These are phyloP conservation scores for Cajanus cajan DNA, from an alignment of 306 rosid genomes.

Conservation along the genomic window DNA sequence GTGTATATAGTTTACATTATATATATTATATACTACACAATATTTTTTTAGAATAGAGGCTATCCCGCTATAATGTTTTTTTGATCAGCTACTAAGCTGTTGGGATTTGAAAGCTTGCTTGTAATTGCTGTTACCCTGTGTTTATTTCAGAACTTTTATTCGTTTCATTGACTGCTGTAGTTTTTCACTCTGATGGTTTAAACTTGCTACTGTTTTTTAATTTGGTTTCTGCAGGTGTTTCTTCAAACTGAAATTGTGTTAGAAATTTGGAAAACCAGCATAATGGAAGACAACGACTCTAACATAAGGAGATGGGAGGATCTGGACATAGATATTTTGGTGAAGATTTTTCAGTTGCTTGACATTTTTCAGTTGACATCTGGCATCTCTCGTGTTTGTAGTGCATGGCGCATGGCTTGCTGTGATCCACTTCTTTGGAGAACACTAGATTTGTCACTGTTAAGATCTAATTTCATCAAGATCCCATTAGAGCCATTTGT, in stretches of 20 bases:
- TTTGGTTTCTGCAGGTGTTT: slow-evolving; percentile 30
- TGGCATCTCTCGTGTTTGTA: slow-evolving; percentile 72
- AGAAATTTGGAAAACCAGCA: slow-evolving; percentile 35
- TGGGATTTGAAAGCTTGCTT: background rate
- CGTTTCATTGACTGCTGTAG: background rate
- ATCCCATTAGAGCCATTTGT: slow-evolving; percentile 76
- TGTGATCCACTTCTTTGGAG: slow-evolving; percentile 78
- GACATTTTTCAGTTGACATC: slow-evolving; percentile 59
- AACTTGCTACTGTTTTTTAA: slow-evolving; percentile 14
- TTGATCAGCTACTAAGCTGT: background rate
- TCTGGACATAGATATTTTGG: slow-evolving; percentile 62
- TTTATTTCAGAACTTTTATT: background rate
- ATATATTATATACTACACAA: background rate
- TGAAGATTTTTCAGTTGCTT: slow-evolving; percentile 69
- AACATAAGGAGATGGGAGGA: slow-evolving; percentile 66
- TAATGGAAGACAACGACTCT: slow-evolving; percentile 52
- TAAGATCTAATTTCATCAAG: slow-evolving; percentile 70
- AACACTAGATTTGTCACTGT: slow-evolving; percentile 68
- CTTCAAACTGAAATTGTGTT: slow-evolving; percentile 21
- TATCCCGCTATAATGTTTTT: background rate
- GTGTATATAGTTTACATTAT: background rate
- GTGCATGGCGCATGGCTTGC: slow-evolving; percentile 69
- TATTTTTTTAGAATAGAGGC: background rate
- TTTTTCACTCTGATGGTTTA: background rate
- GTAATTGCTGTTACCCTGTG: background rate